phyloP scores from a whole-genome alignment of 2,329 filamentous ascomycete species.

The Rhytidhysteron rufulum region DNA sequence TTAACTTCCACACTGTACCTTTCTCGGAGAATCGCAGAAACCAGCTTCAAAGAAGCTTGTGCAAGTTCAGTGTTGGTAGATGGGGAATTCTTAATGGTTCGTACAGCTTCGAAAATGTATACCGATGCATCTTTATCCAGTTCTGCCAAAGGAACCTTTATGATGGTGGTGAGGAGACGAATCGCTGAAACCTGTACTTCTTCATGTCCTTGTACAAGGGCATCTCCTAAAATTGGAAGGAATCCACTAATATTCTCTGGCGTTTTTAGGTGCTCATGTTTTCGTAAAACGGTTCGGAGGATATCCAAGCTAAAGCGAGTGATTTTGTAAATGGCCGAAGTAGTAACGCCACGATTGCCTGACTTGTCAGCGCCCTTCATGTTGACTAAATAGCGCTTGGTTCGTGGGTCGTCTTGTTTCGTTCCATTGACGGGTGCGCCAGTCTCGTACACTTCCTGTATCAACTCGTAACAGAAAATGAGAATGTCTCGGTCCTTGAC shows the following conservation, averaged over 20 bases:
- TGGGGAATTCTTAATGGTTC: conserved; percentile 70
- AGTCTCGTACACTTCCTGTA: conserved; percentile 77
- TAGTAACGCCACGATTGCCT: conserved; percentile 66
- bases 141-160: conserved; percentile 73
- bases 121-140: conserved; percentile 70
- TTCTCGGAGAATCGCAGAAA: conserved; percentile 81
- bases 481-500: conserved; percentile 77
- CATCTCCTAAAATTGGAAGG: conserved; percentile 83
- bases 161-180: conserved; percentile 77
- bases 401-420: conserved; percentile 35
- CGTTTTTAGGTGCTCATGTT: conserved; percentile 77
- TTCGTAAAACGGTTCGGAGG: conserved; percentile 78
- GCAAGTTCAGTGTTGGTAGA: conserved; percentile 79
- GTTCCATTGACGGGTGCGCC: conserved; percentile 42
- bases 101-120: conserved; percentile 80
- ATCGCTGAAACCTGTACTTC: conserved; percentile 89
- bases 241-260: conserved; percentile 79
- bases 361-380: conserved; percentile 71
- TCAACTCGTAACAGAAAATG: conserved; percentile 93
- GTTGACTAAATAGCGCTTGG: conserved; percentile 75
- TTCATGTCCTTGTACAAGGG: conserved; percentile 77
- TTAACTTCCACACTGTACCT: conserved; percentile 71
- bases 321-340: conserved; percentile 82
- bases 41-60: conserved; percentile 83
- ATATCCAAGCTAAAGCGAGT: conserved; percentile 84